Conservation (phyloP, 495 filamentous ascomycete genomes). For the Annulohypoxylon nitens region DNA sequence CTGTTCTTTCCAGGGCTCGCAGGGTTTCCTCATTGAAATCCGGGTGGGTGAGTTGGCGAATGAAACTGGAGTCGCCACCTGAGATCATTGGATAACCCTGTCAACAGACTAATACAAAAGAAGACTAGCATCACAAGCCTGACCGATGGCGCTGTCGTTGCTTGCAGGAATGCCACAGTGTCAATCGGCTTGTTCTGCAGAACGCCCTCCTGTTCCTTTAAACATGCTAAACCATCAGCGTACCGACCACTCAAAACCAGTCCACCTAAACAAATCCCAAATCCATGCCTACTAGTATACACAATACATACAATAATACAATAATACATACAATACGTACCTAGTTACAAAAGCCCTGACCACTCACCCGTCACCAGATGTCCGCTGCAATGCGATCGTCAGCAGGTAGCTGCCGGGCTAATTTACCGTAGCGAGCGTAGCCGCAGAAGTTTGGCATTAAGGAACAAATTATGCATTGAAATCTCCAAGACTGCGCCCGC, state of each 20-base stretch:
- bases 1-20: constrained; percentile 13
- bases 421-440: constrained; percentile 40
- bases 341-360: constrained; percentile 11
- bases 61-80: constrained; percentile 43
- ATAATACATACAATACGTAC: too few species aligned
- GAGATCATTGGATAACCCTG: constrained; percentile 37
- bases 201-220: constrained; percentile 16
- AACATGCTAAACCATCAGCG: not conserved
- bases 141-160: constrained; percentile 39
- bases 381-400: constrained; percentile 47
- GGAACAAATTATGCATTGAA: constrained; percentile 30
- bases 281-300: not conserved
- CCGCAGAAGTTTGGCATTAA: constrained; percentile 32
- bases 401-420: constrained; percentile 32
- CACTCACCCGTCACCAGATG: constrained; percentile 45
- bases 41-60: constrained; percentile 28
- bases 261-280: not conserved
- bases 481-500: constrained; percentile 36
- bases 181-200: constrained; percentile 46
- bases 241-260: not conserved
- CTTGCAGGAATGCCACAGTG: constrained; percentile 47
- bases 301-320: too few species aligned
- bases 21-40: constrained; percentile 29
- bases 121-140: constrained; percentile 24
- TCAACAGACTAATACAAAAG: constrained; percentile 19